Conservation (phyloP, 139 green algal genomes). For the Tetraselmis striata region DNA sequence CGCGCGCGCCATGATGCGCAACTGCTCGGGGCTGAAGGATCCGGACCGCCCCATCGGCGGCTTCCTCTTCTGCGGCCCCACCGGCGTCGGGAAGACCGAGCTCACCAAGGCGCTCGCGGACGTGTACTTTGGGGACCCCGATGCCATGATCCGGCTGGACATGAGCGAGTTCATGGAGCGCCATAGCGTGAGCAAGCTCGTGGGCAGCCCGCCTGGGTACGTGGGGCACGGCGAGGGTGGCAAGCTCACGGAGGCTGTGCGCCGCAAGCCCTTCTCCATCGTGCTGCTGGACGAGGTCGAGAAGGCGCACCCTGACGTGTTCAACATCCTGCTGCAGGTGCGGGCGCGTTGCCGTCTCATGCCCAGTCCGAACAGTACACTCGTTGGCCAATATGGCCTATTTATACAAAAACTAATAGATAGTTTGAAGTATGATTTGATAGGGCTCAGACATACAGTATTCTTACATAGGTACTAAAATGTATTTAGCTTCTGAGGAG, state of each 20-base stretch:
- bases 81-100: slow-evolving; percentile 83
- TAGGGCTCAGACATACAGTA: too few species aligned
- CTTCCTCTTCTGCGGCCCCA: slow-evolving; percentile 72
- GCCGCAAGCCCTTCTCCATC: slow-evolving; percentile 72
- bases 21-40: slow-evolving; percentile 51
- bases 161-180: slow-evolving; percentile 74
- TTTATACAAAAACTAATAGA: too few species aligned
- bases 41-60: slow-evolving; percentile 57
- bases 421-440: too few species aligned
- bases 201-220: slow-evolving; percentile 66
- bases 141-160: slow-evolving; percentile 55
- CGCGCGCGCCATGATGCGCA: slow-evolving; percentile 43
- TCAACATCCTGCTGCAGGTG: slow-evolving; percentile 88
- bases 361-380: too few species aligned
- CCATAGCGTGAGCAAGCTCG: slow-evolving; percentile 72
- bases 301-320: slow-evolving; percentile 98
- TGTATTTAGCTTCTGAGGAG: too few species aligned
- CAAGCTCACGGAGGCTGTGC: slow-evolving; percentile 72
- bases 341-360: too few species aligned
- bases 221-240: slow-evolving; percentile 70
- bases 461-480: too few species aligned
- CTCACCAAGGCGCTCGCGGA: slow-evolving; percentile 51
- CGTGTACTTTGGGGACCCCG: slow-evolving; percentile 31
- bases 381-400: too few species aligned
- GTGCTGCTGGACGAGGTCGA: slow-evolving; percentile 98